Base-by-base conservation (phyloP, 2,329 filamentous ascomycete genomes). In the Madurella fahalii region DNA sequence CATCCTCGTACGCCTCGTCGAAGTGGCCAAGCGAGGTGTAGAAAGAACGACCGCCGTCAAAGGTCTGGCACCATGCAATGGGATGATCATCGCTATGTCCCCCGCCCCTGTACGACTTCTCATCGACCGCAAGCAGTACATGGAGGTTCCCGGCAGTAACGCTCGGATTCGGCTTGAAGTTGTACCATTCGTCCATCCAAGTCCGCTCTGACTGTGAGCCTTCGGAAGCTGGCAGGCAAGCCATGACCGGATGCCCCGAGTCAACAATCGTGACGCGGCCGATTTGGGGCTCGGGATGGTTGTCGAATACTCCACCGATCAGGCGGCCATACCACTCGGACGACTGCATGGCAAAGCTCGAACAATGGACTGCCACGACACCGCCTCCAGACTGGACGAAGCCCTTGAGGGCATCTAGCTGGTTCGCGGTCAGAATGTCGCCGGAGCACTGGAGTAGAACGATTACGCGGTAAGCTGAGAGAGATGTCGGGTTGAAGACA, bases 121-220 rank as follows among this genome's bases (percentile, higher is more conserved):
- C 71, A 44, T 72, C 69, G 25, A 70, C 69, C 0, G 64, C 60
- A 39, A 74, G 52, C n/a, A 76, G 61, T 9, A 74, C 63, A 31
- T 65, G 61, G 9, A 72, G 63, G 32, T 62, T 63, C 2, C 8
- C 30, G 1, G 17, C 39, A 1, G 18, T 62, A 11, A 47, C 40
- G 31, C 66, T 63, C 2, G 67, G 68, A 40, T 69, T 69, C 32
- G 50, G n/a, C 47, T 62, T 58, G 54, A 73, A 74, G 54, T 74
- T 74, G 62, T 75, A 75, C 71, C 72, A 75, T 61, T 76, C 72
- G 48, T 75, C 72, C 50, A 69, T 65, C 67, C 68, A 73, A 5
- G 58, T 50, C 57, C 66, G 66, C 41, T 63, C 44, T 40, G 60
- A 41, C 3, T 49, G 50, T 12, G 9, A 4, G 13, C 9, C 34